Evolutionary conservation across 2,329 filamentous ascomycete species (phyloP), one percentile per base, ranked within the genome.

Genomic region (Cladobotryum protrusum): DNA sequence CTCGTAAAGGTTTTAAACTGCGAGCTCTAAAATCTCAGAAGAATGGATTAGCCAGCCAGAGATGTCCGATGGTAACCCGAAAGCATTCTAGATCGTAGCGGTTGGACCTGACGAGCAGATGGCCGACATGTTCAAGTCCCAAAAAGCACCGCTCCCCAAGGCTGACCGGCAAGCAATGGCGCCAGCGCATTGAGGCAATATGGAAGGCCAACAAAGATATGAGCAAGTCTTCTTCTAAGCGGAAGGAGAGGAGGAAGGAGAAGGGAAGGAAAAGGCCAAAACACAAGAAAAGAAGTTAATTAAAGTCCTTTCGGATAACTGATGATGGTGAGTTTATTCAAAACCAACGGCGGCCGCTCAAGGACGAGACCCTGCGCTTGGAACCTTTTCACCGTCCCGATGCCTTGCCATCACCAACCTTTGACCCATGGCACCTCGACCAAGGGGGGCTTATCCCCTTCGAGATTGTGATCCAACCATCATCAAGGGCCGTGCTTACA

Each of bases 151-250:
- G 53, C 72, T 72, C 43, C 70, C 78, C 47, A 78, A 83, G 53
- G 79, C 73, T 0, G 77, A 82, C 46, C 80, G 84, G 64, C 79
- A 82, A 68, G 63, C 82, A 12, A 77, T 50, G 50, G 49, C 78
- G 11, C 74, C 78, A 15, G 70, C 72, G 74, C 35, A 65, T 82
- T 19, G 71, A 78, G 55, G 67, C 62, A 43, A 36, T 46, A 19
- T 46, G 43, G 45, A 61, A 50, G 48, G 43, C 6, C 43, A 52
- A n/a, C n/a, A n/a, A n/a, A 40, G 47, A 43, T 14, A n/a, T 32
- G 18, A 36, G 5, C 55, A 49, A 18, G 17, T 18, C 33, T 17
- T n/a, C n/a, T n/a, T 14, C 19, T 17, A 39, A 56, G 18, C 33
- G 36, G 39, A 47, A 49, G 35, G 35, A 48, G 35, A 37, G 46